Evolutionary conservation across 2,329 filamentous ascomycete species (phyloP).

Genomic region (Fusarium setosum): DNA sequence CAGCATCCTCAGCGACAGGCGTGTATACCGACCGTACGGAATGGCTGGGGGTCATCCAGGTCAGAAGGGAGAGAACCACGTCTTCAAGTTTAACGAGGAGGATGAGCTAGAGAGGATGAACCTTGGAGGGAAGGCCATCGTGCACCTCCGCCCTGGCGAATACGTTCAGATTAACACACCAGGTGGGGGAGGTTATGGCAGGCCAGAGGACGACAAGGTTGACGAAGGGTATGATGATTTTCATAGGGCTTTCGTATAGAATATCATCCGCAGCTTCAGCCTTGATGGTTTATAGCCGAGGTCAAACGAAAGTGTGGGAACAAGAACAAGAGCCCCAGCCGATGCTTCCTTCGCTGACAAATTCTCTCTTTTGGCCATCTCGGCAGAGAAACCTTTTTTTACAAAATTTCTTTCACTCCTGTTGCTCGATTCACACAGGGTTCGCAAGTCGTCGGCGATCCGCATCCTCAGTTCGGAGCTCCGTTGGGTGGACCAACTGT

Average conservation of each 20-base stretch:
- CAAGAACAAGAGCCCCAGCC: too few species aligned
- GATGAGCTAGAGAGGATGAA: slow-evolving; percentile 33
- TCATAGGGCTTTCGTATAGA: slow-evolving; percentile 16
- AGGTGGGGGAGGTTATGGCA: slow-evolving; percentile 47
- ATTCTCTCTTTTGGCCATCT: too few species aligned
- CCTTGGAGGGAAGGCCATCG: slow-evolving; percentile 44
- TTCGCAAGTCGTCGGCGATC: too few species aligned
- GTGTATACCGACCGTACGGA: slow-evolving; percentile 49
- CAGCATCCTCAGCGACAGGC: slow-evolving; percentile 50
- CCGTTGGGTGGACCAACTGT: too few species aligned
- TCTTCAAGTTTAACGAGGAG: slow-evolving; percentile 42
- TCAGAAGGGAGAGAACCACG: slow-evolving; percentile 42
- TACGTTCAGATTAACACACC: slow-evolving; percentile 50
- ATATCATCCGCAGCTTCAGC: too few species aligned
- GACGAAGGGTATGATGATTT: slow-evolving; percentile 10
- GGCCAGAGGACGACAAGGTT: neutral
- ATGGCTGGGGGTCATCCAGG: slow-evolving; percentile 47
- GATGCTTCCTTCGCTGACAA: too few species aligned
- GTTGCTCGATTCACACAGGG: too few species aligned
- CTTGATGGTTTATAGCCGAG: too few species aligned
- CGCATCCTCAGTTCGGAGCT: too few species aligned
- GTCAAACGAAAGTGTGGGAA: too few species aligned
- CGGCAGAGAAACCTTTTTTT: too few species aligned
- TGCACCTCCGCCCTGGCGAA: slow-evolving; percentile 48
- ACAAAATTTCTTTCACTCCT: too few species aligned